These are phyloP conservation scores for Mycena alexandri DNA, from an alignment of 768 basidiomycete species.

Conservation along the genomic window DNA sequence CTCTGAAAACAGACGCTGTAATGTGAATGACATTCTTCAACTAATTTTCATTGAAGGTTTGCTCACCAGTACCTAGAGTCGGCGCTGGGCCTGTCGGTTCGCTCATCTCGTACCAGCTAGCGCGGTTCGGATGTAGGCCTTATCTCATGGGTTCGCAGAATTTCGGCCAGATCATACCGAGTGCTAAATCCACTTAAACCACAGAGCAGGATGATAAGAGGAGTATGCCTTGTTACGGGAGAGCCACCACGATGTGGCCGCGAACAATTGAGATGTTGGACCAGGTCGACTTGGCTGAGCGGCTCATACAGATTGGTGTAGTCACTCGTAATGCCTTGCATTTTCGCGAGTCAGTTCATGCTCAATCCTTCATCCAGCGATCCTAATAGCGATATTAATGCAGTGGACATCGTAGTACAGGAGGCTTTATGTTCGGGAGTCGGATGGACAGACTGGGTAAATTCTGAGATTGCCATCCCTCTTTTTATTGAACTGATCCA, in stretches of 20 bases:
- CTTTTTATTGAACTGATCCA: not conserved
- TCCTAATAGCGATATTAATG: not conserved
- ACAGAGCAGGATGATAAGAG: slow-evolving; percentile 38
- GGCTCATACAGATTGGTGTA: slow-evolving; percentile 37
- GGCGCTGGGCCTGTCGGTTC: slow-evolving; percentile 39
- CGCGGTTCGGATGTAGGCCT: slow-evolving; percentile 38
- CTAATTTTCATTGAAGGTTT: too few species aligned
- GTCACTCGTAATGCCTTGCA: slow-evolving; percentile 40
- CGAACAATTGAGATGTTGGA: slow-evolving; percentile 38
- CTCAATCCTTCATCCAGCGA: not conserved
- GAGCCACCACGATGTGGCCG: slow-evolving; percentile 37
- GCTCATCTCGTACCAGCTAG: slow-evolving; percentile 38
- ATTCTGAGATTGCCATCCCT: not conserved
- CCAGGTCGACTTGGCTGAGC: slow-evolving; percentile 39
- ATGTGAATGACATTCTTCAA: not conserved
- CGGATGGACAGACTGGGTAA: slow-evolving; percentile 40
- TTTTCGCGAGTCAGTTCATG: slow-evolving; percentile 30
- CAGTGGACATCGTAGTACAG: slow-evolving; percentile 35
- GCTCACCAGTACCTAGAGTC: slow-evolving; percentile 17
- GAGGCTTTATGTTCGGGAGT: slow-evolving; percentile 39
- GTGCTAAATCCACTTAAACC: not conserved
- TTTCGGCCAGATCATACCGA: slow-evolving; percentile 29
- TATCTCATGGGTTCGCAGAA: slow-evolving; percentile 35
- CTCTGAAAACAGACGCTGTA: too few species aligned
- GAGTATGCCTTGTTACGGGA: slow-evolving; percentile 34